Base-by-base conservation (phyloP, 176 grass and related monocot species). In the Typha latifolia region DNA sequence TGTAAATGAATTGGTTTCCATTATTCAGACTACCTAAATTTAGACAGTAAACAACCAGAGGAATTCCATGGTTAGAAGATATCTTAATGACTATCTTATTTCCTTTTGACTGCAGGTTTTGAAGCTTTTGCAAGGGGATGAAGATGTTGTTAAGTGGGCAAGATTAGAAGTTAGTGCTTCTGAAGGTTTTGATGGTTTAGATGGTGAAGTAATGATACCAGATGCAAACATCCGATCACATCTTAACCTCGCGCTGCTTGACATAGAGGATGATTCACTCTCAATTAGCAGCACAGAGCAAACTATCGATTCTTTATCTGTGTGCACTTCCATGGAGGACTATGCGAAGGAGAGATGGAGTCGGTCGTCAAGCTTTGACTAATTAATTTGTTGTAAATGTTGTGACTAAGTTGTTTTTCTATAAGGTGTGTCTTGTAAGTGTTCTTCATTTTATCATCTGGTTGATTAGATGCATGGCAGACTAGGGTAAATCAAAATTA, bases 211-310 rank as follows among this genome's bases (percentile, higher is more conserved):
- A 0, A 14, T 16, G 2, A 64, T 78, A 20, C 67, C 74, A 2
- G 74, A 82, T 29, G 49, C 81, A 0, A 85, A 85, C 48, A 99
- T 94, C 72, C 86, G 71, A 67, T 99, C 86, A 0, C 84, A 99
- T 64, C 84, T 99, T 32, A 90, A 70, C 64, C 84, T 99, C 0
- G 95, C 95, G 0, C 61, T 99, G 53, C 81, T 99, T 0, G 95
- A 88, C 11, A 82, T 99, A 24, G 95, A 99, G 1, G 89, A 90
- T 22, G 95, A 93, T 37, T 72, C 86, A 3, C 68, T 90, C 56
- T 99, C 95, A 7, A 70, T 55, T 16, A 81, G 81, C 77, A 99
- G 95, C 77, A 96, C 85, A 1, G 87, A 90, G 34, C 91, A 70
- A 37, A 90, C 82, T 1, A 70, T 80, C 11, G 94, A 84, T 74